phyloP scores from a whole-genome alignment of 306 rosid species.

The Vigna mungo region DNA sequence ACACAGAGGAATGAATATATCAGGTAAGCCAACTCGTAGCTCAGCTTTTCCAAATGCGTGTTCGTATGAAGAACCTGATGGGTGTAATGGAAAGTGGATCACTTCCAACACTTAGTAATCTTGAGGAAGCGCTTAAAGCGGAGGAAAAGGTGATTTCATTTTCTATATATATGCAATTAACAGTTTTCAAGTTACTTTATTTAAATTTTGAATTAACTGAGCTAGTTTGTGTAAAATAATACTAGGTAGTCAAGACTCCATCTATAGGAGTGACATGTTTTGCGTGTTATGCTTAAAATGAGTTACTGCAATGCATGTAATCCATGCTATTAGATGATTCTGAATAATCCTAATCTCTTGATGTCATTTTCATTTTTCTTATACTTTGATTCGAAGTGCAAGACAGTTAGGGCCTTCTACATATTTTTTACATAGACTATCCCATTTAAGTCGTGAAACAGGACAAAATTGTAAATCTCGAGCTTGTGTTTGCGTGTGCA shows the following conservation, averaged over 20 bases:
- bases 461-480: constrained; percentile 18
- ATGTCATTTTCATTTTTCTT: not conserved
- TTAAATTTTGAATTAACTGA: constrained; percentile 4
- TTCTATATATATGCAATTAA: constrained; percentile 3
- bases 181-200: not conserved
- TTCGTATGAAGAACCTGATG: constrained; percentile 92
- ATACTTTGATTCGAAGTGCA: not conserved
- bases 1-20: constrained; percentile 35
- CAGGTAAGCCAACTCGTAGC: constrained; percentile 94
- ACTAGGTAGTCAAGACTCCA: not conserved
- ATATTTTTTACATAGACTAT: not conserved
- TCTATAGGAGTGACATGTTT: constrained; percentile 15
- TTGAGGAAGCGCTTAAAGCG: constrained; percentile 85
- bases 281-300: constrained; percentile 4
- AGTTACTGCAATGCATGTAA: constrained; percentile 5
- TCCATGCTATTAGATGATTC: constrained; percentile 24
- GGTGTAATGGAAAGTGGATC: constrained; percentile 94
- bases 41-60: constrained; percentile 97
- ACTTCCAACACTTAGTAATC: constrained; percentile 81
- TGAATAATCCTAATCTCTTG: not conserved
- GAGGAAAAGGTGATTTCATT: constrained; percentile 78
- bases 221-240: constrained; percentile 3
- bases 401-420: constrained; percentile 12
- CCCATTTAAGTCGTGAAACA: not conserved
- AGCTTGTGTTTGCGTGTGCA: constrained; percentile 19